Evolutionary conservation across 768 basidiomycete genomes (phyloP), one percentile per base, ranked within the genome.

Genomic region (Tylopilus cervinicoccineus): DNA sequence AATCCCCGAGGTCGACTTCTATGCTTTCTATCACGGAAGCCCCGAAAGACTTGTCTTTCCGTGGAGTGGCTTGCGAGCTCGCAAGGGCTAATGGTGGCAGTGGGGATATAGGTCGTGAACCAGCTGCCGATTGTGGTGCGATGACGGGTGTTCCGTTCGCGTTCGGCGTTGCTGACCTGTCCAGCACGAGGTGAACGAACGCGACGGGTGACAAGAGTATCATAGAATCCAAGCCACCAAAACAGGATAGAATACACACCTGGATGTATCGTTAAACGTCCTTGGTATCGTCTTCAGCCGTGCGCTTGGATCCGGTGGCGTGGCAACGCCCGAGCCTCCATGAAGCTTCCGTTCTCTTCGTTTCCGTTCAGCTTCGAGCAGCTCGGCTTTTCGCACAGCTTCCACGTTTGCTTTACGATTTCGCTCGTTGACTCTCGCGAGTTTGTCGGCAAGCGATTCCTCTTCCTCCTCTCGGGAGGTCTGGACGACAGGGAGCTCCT

Each of bases 401-500:
- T 94, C 95, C 55, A 81, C 54, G 48, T 95, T 95, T 26, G 86
- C 84, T 63, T 80, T 85, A 47, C 88, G 78, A 65, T 97, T 97
- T 47, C 92, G 80, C 69, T 93, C 91, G 62, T 95, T 97, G 45
- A 98, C 83, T 61, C 72, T 81, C 14, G 88, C 80, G 22, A 95
- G 75, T 60, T 79, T 68, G 53, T 88, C 58, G 10, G 60, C 64
- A 6, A 65, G 60, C 6, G 67, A 67, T 51, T 63, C 65, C 17
- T 61, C 63, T 4, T 64, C 62, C 9, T 61, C 62, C 40, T 62
- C 65, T 37, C 59, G 57, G 10, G 34, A 17, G n/a, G 7, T 38
- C 33, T 57, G 57, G n/a, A 53, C 39, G 13, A 38, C 47, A 10
- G 64, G 64, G 16, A 88, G 69, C 27, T 76, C 75, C n/a, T 75